Base-by-base conservation (phyloP, 768 basidiomycete species). In the Cantharellus anzutake region DNA sequence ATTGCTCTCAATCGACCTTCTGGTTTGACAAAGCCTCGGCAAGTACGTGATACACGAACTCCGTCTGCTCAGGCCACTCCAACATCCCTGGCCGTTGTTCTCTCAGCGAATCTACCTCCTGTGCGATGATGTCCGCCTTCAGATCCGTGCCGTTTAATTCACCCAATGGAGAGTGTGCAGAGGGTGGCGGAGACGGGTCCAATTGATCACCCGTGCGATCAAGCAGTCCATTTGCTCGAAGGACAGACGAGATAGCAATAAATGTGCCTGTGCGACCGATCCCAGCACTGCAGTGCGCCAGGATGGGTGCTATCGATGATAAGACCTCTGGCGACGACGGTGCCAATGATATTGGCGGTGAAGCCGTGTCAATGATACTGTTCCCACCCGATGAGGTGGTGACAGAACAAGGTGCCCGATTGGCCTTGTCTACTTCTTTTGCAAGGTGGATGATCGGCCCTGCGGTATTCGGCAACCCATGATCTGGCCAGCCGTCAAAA, bases 221-320 rank as follows among this genome's bases (percentile, higher is more conserved):
- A 48, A 11, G 11, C 44, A 48, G 44, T 48, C 44, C 44, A 48
- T 48, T 29, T 11, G 11, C 29, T 29, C 44, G 44, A 29, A 93
- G 72, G n/a, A 89, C 74, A 4, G 88, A 82, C 67, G 90, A 87
- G 1, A 94, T 80, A 4, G 86, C 81, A 66, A 97, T 91, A 69
- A 89, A 97, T 35, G 86, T 87, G 29, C 94, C 94, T 0, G 94
- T 97, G 44, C 94, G 78, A 0, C 94, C 94, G 3, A 96, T 90
- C n/a, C 94, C 94, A 0, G 94, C 94, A 39, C 89, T 92, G 67
- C 93, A 93, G 68, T 93, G 90, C 63, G 92, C 69, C 53, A 93
- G 68, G 37, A 91, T 77, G 0, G 87, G 86, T 40, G 40, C 50
- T 69, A 63, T 5, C 59, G 38, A 7, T 37, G 37, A 62, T 20